Evolutionary conservation across 768 basidiomycete species (phyloP).

Genomic region (Pleurotus sapidus): DNA sequence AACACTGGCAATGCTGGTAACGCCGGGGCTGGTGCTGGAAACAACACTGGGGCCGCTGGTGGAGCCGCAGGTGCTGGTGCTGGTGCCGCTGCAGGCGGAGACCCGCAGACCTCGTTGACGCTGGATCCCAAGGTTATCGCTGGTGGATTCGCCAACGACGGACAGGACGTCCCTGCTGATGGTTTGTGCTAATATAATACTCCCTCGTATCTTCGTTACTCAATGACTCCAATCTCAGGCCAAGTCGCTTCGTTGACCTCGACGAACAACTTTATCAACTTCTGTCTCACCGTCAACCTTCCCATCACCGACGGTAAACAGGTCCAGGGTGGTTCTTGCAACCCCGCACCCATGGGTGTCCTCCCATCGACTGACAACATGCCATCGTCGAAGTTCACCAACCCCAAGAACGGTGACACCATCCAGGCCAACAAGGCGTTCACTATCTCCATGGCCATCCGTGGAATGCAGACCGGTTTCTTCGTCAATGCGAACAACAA

Average conservation of each 20-base stretch:
- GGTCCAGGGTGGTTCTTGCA: slow-evolving; percentile 37
- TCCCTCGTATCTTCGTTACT: no score
- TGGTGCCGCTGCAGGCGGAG: slow-evolving; percentile 23
- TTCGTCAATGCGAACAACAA: slow-evolving; percentile 47
- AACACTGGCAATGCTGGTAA: no score
- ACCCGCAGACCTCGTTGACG: slow-evolving; percentile 43
- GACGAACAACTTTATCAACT: slow-evolving; percentile 76
- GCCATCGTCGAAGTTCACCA: slow-evolving; percentile 52
- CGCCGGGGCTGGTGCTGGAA: background rate
- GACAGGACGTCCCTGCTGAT: slow-evolving; percentile 34
- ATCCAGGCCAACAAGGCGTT: slow-evolving; percentile 47
- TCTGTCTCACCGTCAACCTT: slow-evolving; percentile 45
- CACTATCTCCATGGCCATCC: slow-evolving; percentile 46
- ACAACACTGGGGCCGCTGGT: background rate
- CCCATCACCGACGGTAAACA: slow-evolving; percentile 55
- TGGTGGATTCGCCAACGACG: slow-evolving; percentile 51
- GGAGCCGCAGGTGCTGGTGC: background rate
- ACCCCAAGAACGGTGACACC: slow-evolving; percentile 42
- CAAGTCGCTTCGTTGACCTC: slow-evolving; percentile 59
- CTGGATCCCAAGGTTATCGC: slow-evolving; percentile 49
- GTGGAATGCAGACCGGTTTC: slow-evolving; percentile 45
- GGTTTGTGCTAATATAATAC: no score
- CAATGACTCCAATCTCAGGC: no score
- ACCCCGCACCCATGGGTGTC: slow-evolving; percentile 56
- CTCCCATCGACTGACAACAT: slow-evolving; percentile 47